Evolutionary conservation across 495 filamentous ascomycete species (phyloP).

Genomic region (Tuber magnatum): DNA sequence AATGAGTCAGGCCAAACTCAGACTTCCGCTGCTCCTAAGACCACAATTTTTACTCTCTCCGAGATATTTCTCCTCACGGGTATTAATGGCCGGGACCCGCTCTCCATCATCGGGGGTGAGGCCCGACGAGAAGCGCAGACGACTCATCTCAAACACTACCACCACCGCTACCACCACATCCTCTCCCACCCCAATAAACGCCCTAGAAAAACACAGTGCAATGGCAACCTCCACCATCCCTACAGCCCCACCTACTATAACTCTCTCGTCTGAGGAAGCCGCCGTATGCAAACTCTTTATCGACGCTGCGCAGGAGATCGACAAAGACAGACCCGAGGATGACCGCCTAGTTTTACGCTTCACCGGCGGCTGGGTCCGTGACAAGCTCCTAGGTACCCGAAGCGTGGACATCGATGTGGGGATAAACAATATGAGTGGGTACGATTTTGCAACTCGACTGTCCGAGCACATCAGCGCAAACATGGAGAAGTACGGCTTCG

Average conservation of each 20-base stretch:
- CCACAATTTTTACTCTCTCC: not conserved
- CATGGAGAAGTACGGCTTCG: constrained; percentile 41
- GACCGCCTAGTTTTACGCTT: constrained; percentile 60
- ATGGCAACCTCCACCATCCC: not conserved
- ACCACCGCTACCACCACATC: not conserved
- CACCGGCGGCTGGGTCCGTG: constrained; percentile 97
- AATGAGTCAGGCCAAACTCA: not conserved
- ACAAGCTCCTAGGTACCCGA: constrained; percentile 74
- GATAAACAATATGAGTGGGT: constrained; percentile 91
- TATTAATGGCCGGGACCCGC: not conserved
- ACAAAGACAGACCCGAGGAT: constrained; percentile 3
- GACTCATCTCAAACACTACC: not conserved
- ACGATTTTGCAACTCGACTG: constrained; percentile 65
- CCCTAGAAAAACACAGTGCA: not conserved
- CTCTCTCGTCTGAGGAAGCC: constrained; percentile 19
- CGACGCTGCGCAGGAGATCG: constrained; percentile 30
- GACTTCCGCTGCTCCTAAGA: not conserved
- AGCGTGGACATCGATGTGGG: constrained; percentile 93
- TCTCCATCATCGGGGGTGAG: not conserved
- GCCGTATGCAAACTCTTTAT: constrained; percentile 31
- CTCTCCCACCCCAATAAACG: not conserved
- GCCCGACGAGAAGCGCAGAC: not conserved
- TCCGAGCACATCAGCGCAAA: constrained; percentile 52
- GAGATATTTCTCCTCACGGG: not conserved
- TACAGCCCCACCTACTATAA: not conserved